These are phyloP conservation scores for Pouteria campechiana DNA, from an alignment of 179 eudicot genomes.

Conservation along the genomic window DNA sequence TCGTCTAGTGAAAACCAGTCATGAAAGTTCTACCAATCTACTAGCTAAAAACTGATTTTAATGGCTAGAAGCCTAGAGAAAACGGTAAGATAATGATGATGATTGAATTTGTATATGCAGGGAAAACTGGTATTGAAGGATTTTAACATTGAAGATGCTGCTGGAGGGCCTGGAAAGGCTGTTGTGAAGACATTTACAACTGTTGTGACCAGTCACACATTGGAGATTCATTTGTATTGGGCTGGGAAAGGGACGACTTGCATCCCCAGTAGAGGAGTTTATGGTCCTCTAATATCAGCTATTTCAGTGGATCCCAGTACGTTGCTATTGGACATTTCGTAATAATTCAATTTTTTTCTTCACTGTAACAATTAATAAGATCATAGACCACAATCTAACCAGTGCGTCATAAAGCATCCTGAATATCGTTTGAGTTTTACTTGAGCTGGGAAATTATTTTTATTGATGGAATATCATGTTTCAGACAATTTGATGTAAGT, in stretches of 20 bases:
- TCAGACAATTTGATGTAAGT: neutral
- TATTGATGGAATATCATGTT: neutral
- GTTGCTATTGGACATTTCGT: conserved; percentile 4
- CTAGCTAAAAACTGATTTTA: too few relatives aligned
- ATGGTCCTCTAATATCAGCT: conserved; percentile 52
- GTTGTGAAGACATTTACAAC: conserved; percentile 20
- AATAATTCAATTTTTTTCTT: neutral
- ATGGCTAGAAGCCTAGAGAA: too few relatives aligned
- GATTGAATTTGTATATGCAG: conserved; percentile 18
- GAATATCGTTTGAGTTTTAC: neutral
- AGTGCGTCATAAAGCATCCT: too few relatives aligned
- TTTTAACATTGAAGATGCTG: conserved; percentile 33
- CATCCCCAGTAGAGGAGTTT: conserved; percentile 41
- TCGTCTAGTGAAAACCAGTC: too few relatives aligned
- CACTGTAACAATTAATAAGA: too few relatives aligned
- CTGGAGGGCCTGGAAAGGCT: conserved; percentile 44
- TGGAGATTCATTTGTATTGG: conserved; percentile 53
- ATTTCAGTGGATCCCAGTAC: conserved; percentile 47
- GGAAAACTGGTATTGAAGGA: conserved; percentile 35
- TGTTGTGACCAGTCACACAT: conserved; percentile 24
- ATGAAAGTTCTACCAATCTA: too few relatives aligned
- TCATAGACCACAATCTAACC: too few relatives aligned
- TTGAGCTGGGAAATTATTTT: neutral
- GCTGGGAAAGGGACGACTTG: conserved; percentile 54
- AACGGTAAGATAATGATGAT: too few relatives aligned